Evolutionary conservation across 2,329 filamentous ascomycete genomes (phyloP).

Genomic region (Gnomoniopsis smithogilvyi): DNA sequence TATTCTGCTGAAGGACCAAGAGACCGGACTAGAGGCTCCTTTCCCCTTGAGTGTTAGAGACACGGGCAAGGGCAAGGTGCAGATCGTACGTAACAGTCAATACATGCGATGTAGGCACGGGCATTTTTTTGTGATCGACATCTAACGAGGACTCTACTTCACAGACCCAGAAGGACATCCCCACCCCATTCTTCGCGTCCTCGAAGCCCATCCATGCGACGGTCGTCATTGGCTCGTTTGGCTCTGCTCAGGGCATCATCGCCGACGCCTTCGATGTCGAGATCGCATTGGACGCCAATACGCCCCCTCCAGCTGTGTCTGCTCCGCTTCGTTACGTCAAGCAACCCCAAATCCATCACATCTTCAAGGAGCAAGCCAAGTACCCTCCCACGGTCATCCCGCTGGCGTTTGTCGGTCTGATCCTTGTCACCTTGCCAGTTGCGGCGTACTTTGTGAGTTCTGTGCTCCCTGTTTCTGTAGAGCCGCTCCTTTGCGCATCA

Average conservation of each 20-base stretch:
- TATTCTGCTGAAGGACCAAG: slow-evolving; percentile 72
- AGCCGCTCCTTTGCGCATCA: neutral
- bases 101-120: neutral
- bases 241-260: slow-evolving; percentile 65
- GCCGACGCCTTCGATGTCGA: slow-evolving; percentile 70
- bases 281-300: slow-evolving; percentile 60
- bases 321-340: slow-evolving; percentile 79
- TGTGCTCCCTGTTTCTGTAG: neutral
- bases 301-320: slow-evolving; percentile 58
- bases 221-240: slow-evolving; percentile 83
- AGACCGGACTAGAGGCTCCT: slow-evolving; percentile 78
- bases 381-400: slow-evolving; percentile 81
- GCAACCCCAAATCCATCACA: slow-evolving; percentile 82
- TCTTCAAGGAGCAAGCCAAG: slow-evolving; percentile 75
- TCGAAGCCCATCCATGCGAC: slow-evolving; percentile 71
- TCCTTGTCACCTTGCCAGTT: slow-evolving; percentile 71
- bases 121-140: neutral
- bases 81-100: slow-evolving; percentile 64
- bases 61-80: slow-evolving; percentile 78
- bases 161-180: slow-evolving; percentile 86
- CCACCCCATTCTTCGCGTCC: slow-evolving; percentile 72
- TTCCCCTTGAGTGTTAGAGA: slow-evolving; percentile 84
- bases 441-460: slow-evolving; percentile 65
- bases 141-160: slow-evolving; percentile 25
- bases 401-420: slow-evolving; percentile 65